Conservation (phyloP, 371 early-diverging fungal species). For the Gilbertella persicaria region DNA sequence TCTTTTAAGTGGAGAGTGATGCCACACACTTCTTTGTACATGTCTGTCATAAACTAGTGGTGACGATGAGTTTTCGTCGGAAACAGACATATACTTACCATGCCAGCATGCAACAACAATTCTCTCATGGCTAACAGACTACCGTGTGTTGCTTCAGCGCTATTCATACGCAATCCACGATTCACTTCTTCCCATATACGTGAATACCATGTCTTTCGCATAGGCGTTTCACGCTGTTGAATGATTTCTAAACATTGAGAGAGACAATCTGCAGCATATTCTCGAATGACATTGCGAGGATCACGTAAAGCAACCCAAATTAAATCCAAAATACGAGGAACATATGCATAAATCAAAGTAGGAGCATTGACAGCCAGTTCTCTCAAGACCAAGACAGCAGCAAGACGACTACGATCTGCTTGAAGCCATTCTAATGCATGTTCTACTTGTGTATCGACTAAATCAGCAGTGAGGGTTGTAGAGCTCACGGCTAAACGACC, state of each 20-base stretch:
- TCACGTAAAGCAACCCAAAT: conserved; percentile 91
- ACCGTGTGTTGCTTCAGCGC: conserved; percentile 88
- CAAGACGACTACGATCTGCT: conserved; percentile 81
- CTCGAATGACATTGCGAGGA: conserved; percentile 76
- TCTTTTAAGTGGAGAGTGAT: conserved; percentile 80
- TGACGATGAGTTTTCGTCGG: not conserved
- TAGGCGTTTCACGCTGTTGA: conserved; percentile 76
- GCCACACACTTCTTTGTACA: conserved; percentile 79
- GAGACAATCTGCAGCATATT: conserved; percentile 88
- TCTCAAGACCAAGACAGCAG: conserved; percentile 86
- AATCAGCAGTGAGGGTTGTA: conserved; percentile 80
- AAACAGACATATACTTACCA: conserved; percentile 47
- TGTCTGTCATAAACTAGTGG: conserved; percentile 79
- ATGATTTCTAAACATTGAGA: conserved; percentile 84
- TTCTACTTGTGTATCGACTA: conserved; percentile 88
- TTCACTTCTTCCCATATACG: conserved; percentile 87
- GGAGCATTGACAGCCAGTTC: conserved; percentile 86
- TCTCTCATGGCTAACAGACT: conserved; percentile 83
- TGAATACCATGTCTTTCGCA: conserved; percentile 72
- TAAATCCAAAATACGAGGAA: conserved; percentile 82
- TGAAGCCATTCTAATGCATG: conserved; percentile 90
- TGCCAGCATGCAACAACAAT: conserved; percentile 80
- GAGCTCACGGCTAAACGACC: conserved; percentile 80
- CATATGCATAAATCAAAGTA: conserved; percentile 83
- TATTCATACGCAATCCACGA: conserved; percentile 71